A percentile compares a stretch with the other conserved stretches of the same genome.
phyloP scores from a whole-genome alignment of 768 basidiomycete species.

The Gautieria morchelliformis region DNA sequence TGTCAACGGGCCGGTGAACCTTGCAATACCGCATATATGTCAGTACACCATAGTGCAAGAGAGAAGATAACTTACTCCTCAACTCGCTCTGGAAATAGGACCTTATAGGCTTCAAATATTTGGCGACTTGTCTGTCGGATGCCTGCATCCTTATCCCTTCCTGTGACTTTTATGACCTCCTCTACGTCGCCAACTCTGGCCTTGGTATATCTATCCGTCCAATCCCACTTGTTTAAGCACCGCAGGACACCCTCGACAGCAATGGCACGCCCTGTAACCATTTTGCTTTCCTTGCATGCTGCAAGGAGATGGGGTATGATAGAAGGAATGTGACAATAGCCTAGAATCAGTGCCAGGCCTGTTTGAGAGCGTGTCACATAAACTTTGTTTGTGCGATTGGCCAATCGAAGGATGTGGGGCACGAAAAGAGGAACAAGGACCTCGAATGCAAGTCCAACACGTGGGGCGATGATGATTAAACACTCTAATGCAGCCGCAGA shows the following conservation, averaged over 20 bases:
- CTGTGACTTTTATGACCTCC: constrained; percentile 52
- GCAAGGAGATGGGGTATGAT: constrained; percentile 54
- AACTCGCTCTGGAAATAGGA: constrained; percentile 58
- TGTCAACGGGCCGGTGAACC: constrained; percentile 64
- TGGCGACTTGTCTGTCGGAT: constrained; percentile 60
- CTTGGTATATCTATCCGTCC: constrained; percentile 70
- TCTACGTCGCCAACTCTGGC: constrained; percentile 57
- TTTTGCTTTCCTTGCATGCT: constrained; percentile 54
- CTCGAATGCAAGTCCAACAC: constrained; percentile 55
- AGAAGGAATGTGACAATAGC: constrained; percentile 55
- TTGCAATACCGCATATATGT: constrained; percentile 20
- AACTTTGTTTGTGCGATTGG: constrained; percentile 71
- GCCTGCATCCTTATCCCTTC: constrained; percentile 67
- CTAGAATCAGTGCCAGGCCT: constrained; percentile 52
- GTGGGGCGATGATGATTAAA: constrained; percentile 41
- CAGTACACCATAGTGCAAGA: background rate
- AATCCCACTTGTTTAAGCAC: constrained; percentile 68
- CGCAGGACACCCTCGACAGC: constrained; percentile 57
- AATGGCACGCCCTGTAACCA: constrained; percentile 48
- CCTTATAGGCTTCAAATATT: constrained; percentile 68
- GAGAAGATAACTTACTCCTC: constrained; percentile 39
- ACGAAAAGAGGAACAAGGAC: constrained; percentile 56
- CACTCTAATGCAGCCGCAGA: constrained; percentile 61
- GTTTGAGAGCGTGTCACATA: constrained; percentile 55
- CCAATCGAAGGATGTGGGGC: constrained; percentile 57